Evolutionary conservation across 495 filamentous ascomycete species (phyloP), one percentile per base, ranked within the genome.

Genomic region (Diplogelasinospora grovesii): DNA sequence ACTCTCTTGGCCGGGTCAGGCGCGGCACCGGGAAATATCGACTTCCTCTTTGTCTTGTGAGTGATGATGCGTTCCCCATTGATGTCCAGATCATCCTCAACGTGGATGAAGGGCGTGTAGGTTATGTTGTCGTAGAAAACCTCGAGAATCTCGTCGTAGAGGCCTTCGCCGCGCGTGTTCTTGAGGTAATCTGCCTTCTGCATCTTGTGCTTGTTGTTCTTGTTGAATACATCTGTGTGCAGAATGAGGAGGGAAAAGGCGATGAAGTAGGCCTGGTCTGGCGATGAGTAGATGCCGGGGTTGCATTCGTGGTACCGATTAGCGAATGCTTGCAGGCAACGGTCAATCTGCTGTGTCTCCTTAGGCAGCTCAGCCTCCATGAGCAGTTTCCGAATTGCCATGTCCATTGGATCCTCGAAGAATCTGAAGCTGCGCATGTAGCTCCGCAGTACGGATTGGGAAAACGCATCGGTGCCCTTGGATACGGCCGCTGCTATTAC

Each of bases 171-270:
- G 7, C 79, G 77, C 10, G 88, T 92, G 58, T 96, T 97, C 61
- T 93, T 97, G 38, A 95, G 74, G 59, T 99, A 99, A 45, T 97
- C 92, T 0, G 72, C 71, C 50, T 93, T 93, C 57, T 95, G 89
- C 92, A 99, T 99, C 63, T 97, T 99, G 53, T 89, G 78, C 65
- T 95, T 97, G 61, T 97, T 97, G 69, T 96, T 97, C 60, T 90
- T 95, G 70, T 99, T 99, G 77, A 96, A 96, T 8, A 93, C 86
- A 57, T 99, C 92, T 0, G 92, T 96, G 52, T 99, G 92, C 13
- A 99, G 69, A 47, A 99, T 95, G 27, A 99, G 68, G 28, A 97
- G 81, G 2, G 93, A 97, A 53, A 97, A 99, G 11, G 92, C 86
- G 49, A 97, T 89, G 54, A 96, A 94, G 61, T 97, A 95, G 27